Evolutionary conservation across 2,329 filamentous ascomycete species (phyloP).

Genomic region (Pestalotiopsis sp.): DNA sequence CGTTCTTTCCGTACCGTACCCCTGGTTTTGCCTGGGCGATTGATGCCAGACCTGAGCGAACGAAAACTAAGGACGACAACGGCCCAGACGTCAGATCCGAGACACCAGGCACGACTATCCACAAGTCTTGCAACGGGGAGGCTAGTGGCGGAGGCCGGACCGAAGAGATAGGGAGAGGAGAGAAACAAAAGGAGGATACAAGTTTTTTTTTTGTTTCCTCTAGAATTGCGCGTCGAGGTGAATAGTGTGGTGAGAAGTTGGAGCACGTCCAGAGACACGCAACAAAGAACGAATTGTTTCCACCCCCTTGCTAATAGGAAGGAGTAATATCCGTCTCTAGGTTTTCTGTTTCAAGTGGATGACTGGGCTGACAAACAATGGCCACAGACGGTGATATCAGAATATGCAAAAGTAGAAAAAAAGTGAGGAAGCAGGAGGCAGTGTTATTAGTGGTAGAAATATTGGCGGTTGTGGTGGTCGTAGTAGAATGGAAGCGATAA

Average conservation of each 20-base stretch:
- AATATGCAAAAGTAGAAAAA: background rate
- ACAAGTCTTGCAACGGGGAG: background rate
- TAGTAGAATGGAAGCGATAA: background rate
- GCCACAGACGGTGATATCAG: background rate
- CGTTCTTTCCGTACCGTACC: constrained; percentile 16
- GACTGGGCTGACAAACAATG: background rate
- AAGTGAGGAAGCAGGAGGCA: background rate
- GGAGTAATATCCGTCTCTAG: background rate
- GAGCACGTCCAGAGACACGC: background rate
- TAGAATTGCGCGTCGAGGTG: background rate
- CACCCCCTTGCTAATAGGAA: background rate
- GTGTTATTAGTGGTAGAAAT: background rate
- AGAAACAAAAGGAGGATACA: background rate
- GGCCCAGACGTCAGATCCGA: constrained; percentile 9
- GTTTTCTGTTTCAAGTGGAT: background rate
- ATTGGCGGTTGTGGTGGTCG: background rate
- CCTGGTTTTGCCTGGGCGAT: background rate
- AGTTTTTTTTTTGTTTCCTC: background rate
- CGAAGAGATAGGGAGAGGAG: background rate
- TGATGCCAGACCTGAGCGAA: constrained; percentile 9
- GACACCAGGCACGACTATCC: constrained; percentile 7
- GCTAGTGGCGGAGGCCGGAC: background rate
- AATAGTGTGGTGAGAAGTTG: background rate
- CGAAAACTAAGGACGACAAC: constrained; percentile 13
- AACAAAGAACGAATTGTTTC: background rate